A percentile compares a stretch with the other conserved stretches of the same genome.
Conservation (phyloP, 805 yeast species). For the Clavispora santaluciae region DNA sequence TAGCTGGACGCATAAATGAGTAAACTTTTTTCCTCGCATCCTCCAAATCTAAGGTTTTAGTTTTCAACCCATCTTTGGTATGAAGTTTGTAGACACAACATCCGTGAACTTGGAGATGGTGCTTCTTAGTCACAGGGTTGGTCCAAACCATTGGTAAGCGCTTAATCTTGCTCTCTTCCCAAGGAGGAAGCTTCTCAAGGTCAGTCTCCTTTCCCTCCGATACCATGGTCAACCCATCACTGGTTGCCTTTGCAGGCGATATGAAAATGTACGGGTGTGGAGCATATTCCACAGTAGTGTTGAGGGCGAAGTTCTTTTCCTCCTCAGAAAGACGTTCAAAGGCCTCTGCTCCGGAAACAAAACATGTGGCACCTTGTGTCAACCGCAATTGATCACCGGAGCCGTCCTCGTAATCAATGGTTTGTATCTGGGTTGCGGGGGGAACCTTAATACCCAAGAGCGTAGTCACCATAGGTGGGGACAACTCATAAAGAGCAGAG, state of each 20-base stretch:
- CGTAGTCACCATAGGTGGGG: slow-evolving; percentile 86
- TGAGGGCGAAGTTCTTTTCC: slow-evolving; percentile 69
- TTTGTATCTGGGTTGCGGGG: slow-evolving; percentile 55
- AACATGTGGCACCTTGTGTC: slow-evolving; percentile 85
- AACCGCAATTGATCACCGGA: slow-evolving; percentile 59
- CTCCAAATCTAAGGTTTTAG: slow-evolving; percentile 49
- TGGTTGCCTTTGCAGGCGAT: slow-evolving; percentile 73
- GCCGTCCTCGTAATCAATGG: slow-evolving; percentile 50
- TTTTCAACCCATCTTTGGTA: slow-evolving; percentile 48
- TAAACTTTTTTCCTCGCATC: slow-evolving; percentile 73
- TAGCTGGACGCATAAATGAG: slow-evolving; percentile 79
- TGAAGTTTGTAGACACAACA: slow-evolving; percentile 72
- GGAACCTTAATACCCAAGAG: slow-evolving; percentile 81
- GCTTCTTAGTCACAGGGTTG: slow-evolving; percentile 78
- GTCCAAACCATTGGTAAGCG: slow-evolving; percentile 87
- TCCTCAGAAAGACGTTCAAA: slow-evolving; percentile 61
- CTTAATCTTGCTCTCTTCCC: slow-evolving; percentile 79
- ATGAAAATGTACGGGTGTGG: slow-evolving; percentile 91
- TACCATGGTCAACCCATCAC: slow-evolving; percentile 83
- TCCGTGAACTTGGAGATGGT: slow-evolving; percentile 83
- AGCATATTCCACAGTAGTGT: slow-evolving; percentile 80
- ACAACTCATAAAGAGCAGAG: slow-evolving; percentile 77
- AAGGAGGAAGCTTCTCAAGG: slow-evolving; percentile 67
- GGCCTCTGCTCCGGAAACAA: slow-evolving; percentile 79
- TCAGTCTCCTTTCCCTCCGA: slow-evolving; percentile 70